Percentiles rank a stretch among this genome's conserved stretches.
Evolutionary conservation across 2,329 filamentous ascomycete genomes (phyloP).

Genomic region (Coleophoma crateriformis): DNA sequence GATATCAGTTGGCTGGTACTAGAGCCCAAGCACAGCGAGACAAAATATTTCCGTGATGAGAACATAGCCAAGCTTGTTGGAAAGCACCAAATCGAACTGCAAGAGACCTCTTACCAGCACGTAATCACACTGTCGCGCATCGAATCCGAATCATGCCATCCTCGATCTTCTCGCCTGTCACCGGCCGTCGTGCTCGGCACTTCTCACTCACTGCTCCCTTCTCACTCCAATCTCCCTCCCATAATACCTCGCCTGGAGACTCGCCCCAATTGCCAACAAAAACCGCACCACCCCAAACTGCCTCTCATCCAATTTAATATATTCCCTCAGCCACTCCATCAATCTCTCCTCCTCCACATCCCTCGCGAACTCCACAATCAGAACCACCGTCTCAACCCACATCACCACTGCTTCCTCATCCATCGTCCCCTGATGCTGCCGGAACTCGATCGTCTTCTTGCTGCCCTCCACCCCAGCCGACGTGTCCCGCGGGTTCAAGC

Average conservation of each 20-base stretch:
- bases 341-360: not conserved
- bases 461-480: not conserved
- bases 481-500: not conserved
- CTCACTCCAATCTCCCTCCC: not conserved
- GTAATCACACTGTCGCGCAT: no score
- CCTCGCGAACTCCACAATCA: not conserved
- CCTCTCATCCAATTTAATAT: not conserved
- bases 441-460: constrained; percentile 13
- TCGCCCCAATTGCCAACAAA: not conserved
- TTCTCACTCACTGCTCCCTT: not conserved
- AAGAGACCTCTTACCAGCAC: no score
- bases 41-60: no score
- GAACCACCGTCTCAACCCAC: not conserved
- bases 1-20: no score
- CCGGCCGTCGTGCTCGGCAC: not conserved
- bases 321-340: not conserved
- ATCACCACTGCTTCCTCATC: constrained; percentile 6
- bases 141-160: no score
- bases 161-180: not conserved
- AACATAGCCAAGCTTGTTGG: no score
- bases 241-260: not conserved
- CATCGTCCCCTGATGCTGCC: constrained; percentile 13
- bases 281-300: not conserved
- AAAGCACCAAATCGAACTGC: no score
- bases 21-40: no score